Base-by-base conservation (phyloP, 208 protist genomes). In the Trypanosoma vivax region DNA sequence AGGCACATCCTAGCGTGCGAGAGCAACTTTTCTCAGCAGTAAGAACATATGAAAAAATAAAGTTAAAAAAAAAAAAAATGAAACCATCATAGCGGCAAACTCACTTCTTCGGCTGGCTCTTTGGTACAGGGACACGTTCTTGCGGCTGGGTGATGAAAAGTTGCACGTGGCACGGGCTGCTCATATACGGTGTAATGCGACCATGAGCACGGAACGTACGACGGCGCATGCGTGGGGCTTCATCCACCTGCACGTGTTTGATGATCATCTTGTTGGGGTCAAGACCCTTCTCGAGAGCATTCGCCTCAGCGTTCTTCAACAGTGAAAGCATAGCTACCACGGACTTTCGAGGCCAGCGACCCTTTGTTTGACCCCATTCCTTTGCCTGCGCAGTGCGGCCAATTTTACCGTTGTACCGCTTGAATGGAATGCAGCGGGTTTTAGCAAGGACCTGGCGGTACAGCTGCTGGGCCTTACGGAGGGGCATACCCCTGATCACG, bases 191-290 rank as follows among this genome's bases (percentile, higher is more conserved):
- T 23, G 75, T 76, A 59, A 98, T 97, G 65, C 93, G 85, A 56
- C 95, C 95, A 70, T 98, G 95, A 43, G 95, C 95, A 73, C 95
- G 86, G 76, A 94, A 98, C 35, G 92, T 96, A 65, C 93, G 83
- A 71, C 95, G 84, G 60, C 94, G 86, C 72, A 92, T 85, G 64
- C 78, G 83, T 46, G 77, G 60, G 41, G 93, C 95, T 67, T 90
- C 53, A 53, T 97, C 79, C 19, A 96, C 93, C 71, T 95, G 79
- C 42, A 96, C 74, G 81, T 97, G 93, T 62, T 89, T 87, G 60
- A 98, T 79, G 57, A 90, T 56, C 74, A 98, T 91, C 70, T 88
- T 87, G 64, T 80, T 80, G 60, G 86, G 75, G 68, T 97, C 76
- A 24, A 97, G 74, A 31, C 88, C 83, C 76, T 96, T 96, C 56